phyloP scores from a whole-genome alignment of 176 grass and related monocot species.

The Cocos nucifera region DNA sequence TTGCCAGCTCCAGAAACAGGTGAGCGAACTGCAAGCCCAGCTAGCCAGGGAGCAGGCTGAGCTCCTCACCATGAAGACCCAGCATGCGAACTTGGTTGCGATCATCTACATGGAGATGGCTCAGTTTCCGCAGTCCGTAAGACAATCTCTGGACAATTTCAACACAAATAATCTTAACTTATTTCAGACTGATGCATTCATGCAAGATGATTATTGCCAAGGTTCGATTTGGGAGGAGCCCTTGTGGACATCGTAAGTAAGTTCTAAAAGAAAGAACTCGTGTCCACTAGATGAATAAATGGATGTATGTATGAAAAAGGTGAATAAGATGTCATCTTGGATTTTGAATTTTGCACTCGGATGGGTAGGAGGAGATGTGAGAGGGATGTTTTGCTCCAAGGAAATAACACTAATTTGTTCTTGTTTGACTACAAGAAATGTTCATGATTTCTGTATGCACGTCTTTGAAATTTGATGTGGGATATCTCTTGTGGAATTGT shows the following conservation, averaged over 20 bases:
- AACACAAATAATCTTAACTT: not conserved
- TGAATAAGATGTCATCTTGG: too few species aligned
- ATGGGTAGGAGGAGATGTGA: too few species aligned
- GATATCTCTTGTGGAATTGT: too few species aligned
- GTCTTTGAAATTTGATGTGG: too few species aligned
- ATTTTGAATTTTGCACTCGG: too few species aligned
- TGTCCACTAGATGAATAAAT: not conserved
- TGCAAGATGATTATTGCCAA: slow-evolving; percentile 12
- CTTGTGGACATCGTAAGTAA: slow-evolving; percentile 36
- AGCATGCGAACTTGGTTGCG: slow-evolving; percentile 57
- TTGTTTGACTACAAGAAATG: too few species aligned
- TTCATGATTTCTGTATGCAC: too few species aligned
- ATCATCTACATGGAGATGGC: slow-evolving; percentile 69
- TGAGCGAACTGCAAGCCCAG: slow-evolving; percentile 65
- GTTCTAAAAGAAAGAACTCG: too few species aligned
- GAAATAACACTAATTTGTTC: too few species aligned
- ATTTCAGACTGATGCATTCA: not conserved
- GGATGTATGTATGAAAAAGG: not conserved
- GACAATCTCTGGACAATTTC: too few species aligned
- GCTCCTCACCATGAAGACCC: slow-evolving; percentile 39
- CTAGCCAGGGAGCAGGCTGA: slow-evolving; percentile 74
- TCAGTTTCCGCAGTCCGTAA: not conserved
- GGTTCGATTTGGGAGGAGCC: slow-evolving; percentile 57
- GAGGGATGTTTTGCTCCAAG: too few species aligned
- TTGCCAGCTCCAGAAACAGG: slow-evolving; percentile 84